These are phyloP conservation scores for Hemerocallis citrina DNA, from an alignment of 106 monocot genomes.

Conservation along the genomic window DNA sequence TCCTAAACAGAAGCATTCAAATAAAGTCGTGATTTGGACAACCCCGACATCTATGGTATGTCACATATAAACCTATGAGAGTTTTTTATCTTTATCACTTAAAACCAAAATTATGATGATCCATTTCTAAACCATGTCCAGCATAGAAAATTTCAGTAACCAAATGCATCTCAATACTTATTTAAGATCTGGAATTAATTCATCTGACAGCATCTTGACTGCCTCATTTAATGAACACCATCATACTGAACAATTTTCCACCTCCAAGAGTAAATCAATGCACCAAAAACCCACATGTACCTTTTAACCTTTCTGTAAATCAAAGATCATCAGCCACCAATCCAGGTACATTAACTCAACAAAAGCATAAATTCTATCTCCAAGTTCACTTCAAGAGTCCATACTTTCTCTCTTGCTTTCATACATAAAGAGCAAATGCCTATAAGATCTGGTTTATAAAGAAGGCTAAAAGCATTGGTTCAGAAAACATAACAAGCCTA, in stretches of 20 bases:
- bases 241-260: not conserved
- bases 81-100: not conserved
- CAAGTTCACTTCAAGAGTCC: slow-evolving; percentile 12
- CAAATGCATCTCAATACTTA: not conserved
- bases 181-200: not conserved
- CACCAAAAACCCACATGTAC: not conserved
- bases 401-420: not conserved
- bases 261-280: not conserved
- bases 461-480: not conserved
- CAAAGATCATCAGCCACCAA: not conserved
- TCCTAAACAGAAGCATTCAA: not conserved
- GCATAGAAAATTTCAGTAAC: not conserved
- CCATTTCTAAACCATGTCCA: not conserved
- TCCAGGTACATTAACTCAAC: not conserved
- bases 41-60: not conserved
- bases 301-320: not conserved
- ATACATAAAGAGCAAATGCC: not conserved
- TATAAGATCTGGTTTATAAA: slow-evolving; percentile 2
- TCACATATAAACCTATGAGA: not conserved
- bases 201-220: not conserved
- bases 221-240: not conserved
- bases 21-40: not conserved
- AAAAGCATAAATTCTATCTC: slow-evolving; percentile 6
- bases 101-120: not conserved
- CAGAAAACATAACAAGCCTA: slow-evolving; percentile 3